These are phyloP conservation scores for Podaxis carcinomalis DNA, from an alignment of 768 basidiomycete species.

Conservation along the genomic window DNA sequence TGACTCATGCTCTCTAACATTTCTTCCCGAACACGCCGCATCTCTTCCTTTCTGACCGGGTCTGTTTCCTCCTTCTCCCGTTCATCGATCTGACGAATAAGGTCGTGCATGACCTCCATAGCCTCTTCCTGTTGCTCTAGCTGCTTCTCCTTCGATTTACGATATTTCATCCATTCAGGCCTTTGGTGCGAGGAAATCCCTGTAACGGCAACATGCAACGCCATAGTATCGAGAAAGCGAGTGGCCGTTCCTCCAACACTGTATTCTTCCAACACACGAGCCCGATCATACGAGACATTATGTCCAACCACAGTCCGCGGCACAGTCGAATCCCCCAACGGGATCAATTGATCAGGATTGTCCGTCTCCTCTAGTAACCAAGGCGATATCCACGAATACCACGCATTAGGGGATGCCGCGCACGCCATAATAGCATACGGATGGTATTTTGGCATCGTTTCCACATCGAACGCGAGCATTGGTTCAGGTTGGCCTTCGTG, in stretches of 20 bases:
- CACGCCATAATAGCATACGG: slow-evolving; percentile 86
- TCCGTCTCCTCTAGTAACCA: slow-evolving; percentile 71
- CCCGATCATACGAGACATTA: slow-evolving; percentile 92
- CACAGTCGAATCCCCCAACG: slow-evolving; percentile 51
- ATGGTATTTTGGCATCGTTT: slow-evolving; percentile 82
- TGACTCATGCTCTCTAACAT: slow-evolving; percentile 35
- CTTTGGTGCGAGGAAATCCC: slow-evolving; percentile 95
- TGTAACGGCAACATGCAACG: slow-evolving; percentile 88
- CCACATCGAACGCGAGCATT: slow-evolving; percentile 89
- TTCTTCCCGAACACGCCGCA: slow-evolving; percentile 29
- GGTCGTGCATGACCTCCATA: slow-evolving; percentile 47
- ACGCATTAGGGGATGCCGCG: slow-evolving; percentile 76
- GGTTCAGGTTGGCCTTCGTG: slow-evolving; percentile 63
- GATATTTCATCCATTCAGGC: slow-evolving; percentile 86
- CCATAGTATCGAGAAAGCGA: slow-evolving; percentile 92
- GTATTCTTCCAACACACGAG: slow-evolving; percentile 82
- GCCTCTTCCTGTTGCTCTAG: slow-evolving; percentile 58
- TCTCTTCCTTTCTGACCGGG: slow-evolving; percentile 38
- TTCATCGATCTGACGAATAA: slow-evolving; percentile 39
- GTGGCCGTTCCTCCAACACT: slow-evolving; percentile 57
- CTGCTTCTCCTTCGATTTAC: slow-evolving; percentile 61
- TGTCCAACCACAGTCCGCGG: slow-evolving; percentile 84
- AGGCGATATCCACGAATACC: slow-evolving; percentile 97
- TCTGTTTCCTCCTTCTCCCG: slow-evolving; percentile 46
- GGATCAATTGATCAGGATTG: slow-evolving; percentile 64